phyloP scores from a whole-genome alignment of 768 basidiomycete genomes.

The Cystofilobasidium bisporidii region DNA sequence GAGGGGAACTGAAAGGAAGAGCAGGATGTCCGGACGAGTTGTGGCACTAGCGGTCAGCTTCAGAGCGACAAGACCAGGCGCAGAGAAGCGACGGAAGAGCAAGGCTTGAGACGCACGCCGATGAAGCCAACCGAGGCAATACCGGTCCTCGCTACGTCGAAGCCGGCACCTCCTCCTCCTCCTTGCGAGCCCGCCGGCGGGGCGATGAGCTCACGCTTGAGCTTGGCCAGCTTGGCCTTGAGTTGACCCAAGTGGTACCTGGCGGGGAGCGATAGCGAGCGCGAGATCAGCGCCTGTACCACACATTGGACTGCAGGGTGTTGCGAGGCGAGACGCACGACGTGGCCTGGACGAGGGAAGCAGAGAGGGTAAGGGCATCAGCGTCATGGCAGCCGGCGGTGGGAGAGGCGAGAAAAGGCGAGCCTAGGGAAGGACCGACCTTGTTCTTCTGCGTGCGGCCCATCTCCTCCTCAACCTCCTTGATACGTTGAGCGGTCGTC shows the following conservation, averaged over 20 bases:
- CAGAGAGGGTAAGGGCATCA: too few relatives aligned
- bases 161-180: slow-evolving; percentile 80
- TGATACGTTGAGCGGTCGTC: slow-evolving; percentile 22
- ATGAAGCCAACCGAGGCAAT: slow-evolving; percentile 72
- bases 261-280: background rate
- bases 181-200: slow-evolving; percentile 67
- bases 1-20: slow-evolving; percentile 18
- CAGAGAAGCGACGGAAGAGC: too few relatives aligned
- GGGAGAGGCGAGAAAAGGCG: background rate
- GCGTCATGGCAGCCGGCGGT: too few relatives aligned
- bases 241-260: slow-evolving; percentile 84
- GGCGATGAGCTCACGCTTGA: slow-evolving; percentile 82
- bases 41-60: background rate
- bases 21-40: background rate
- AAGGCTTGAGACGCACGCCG: slow-evolving; percentile 41
- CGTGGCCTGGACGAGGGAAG: slow-evolving; percentile 14
- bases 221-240: slow-evolving; percentile 96
- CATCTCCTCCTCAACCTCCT: slow-evolving; percentile 29
- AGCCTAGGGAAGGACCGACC: background rate
- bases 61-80: background rate
- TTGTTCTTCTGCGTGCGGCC: slow-evolving; percentile 24
- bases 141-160: slow-evolving; percentile 97
- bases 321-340: slow-evolving; percentile 6
- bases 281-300: too few relatives aligned
- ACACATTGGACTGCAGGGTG: too few relatives aligned